Conservation (phyloP, 106 monocot species). For the Phalaenopsis equestris region DNA sequence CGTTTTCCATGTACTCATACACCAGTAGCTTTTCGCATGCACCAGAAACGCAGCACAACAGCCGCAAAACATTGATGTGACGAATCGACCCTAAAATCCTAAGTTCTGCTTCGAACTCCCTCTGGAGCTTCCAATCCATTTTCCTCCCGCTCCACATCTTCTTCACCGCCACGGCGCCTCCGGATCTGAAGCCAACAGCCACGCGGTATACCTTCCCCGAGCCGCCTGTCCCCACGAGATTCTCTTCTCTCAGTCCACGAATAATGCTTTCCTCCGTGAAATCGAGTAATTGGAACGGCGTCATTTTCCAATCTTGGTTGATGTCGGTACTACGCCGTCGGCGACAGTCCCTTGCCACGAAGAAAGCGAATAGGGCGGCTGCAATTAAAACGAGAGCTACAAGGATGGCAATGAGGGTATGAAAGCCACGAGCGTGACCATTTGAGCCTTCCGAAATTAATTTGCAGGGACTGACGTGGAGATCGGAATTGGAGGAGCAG, state of each 20-base stretch:
- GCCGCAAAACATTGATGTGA: slow-evolving; percentile 49
- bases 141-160: slow-evolving; percentile 22
- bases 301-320: slow-evolving; percentile 49
- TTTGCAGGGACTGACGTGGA: background rate
- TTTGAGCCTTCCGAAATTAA: background rate
- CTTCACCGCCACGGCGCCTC: slow-evolving; percentile 27
- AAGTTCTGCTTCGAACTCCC: slow-evolving; percentile 46
- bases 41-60: slow-evolving; percentile 37
- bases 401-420: slow-evolving; percentile 28
- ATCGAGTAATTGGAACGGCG: slow-evolving; percentile 50
- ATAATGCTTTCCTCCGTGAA: slow-evolving; percentile 46
- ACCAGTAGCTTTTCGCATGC: slow-evolving; percentile 31
- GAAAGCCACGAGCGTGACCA: slow-evolving; percentile 3
- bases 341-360: slow-evolving; percentile 17
- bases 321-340: slow-evolving; percentile 9
- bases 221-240: slow-evolving; percentile 62
- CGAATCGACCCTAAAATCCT: slow-evolving; percentile 37
- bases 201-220: slow-evolving; percentile 58
- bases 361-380: background rate
- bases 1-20: slow-evolving; percentile 58
- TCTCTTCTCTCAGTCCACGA: slow-evolving; percentile 39
- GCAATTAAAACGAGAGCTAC: slow-evolving; percentile 21
- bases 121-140: slow-evolving; percentile 20
- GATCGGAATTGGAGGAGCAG: background rate
- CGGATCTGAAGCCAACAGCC: background rate